Evolutionary conservation across 2,329 filamentous ascomycete genomes (phyloP).

Genomic region (Fusarium xyrophilum): DNA sequence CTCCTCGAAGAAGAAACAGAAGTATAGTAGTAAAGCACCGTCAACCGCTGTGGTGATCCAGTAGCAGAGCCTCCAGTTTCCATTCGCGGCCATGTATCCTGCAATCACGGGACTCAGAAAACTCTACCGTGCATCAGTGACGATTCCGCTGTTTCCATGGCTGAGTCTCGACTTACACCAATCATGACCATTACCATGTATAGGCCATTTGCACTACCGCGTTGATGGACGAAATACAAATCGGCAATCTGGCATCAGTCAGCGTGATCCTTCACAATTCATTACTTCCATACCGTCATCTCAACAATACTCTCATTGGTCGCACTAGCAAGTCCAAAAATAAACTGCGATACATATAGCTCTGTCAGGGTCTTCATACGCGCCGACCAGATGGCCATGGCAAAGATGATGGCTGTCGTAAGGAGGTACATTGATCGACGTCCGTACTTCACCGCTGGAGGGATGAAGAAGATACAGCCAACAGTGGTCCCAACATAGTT

Average conservation of each 20-base stretch:
- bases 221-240: constrained; percentile 43
- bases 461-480: constrained; percentile 43
- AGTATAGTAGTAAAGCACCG: constrained; percentile 11
- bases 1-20: constrained; percentile 38
- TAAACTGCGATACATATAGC: constrained; percentile 8
- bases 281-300: constrained; percentile 41
- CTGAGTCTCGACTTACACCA: constrained; percentile 18
- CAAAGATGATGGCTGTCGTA: constrained; percentile 9
- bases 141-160: accelerated
- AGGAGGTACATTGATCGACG: constrained; percentile 41
- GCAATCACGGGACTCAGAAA: constrained; percentile 42
- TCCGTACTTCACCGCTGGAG: constrained; percentile 44
- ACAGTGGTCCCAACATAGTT: constrained; percentile 41
- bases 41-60: constrained; percentile 29
- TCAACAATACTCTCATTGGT: constrained; percentile 48
- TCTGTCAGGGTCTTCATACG: background rate
- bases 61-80: constrained; percentile 42
- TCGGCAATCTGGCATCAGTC: constrained; percentile 34
- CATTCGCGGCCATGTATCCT: constrained; percentile 34
- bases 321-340: constrained; percentile 46
- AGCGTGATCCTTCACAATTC: background rate
- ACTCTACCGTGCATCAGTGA: background rate
- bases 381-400: constrained; percentile 2
- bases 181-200: constrained; percentile 42
- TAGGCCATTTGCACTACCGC: constrained; percentile 39